Evolutionary conservation across 352 stramenopile genomes (phyloP).

Genomic region (Pythium oligandrum): DNA sequence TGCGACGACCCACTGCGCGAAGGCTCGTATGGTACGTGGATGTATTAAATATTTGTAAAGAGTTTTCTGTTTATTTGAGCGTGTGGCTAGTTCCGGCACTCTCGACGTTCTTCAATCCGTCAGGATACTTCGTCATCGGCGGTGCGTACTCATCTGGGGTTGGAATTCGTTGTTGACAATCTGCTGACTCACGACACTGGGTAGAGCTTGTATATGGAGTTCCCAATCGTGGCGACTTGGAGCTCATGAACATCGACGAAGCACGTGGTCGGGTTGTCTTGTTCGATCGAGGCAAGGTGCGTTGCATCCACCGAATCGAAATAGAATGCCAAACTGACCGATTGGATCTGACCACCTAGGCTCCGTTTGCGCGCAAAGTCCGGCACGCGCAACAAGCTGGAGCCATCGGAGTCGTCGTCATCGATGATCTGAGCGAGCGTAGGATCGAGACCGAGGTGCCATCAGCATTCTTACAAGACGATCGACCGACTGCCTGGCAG

Average conservation of each 20-base stretch:
- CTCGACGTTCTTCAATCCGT: background rate
- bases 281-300: constrained; percentile 9
- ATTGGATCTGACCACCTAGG: background rate
- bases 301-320: background rate
- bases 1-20: constrained; percentile 18
- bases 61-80: background rate
- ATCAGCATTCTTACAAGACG: background rate
- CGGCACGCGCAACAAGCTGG: constrained; percentile 8
- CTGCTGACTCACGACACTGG: too few species aligned
- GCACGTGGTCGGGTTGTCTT: constrained; percentile 6
- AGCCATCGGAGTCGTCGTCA: constrained; percentile 5
- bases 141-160: too few species aligned
- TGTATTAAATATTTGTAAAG: background rate
- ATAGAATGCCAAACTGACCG: too few species aligned
- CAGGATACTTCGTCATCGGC: too few species aligned
- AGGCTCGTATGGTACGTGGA: constrained; percentile 15
- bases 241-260: constrained; percentile 6
- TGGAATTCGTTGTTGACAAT: too few species aligned
- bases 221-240: constrained; percentile 2
- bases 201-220: constrained; percentile 13
- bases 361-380: constrained; percentile 11
- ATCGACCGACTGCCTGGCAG: constrained; percentile 4
- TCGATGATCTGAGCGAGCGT: background rate
- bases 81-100: background rate
- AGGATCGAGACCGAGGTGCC: too few species aligned